phyloP scores from a whole-genome alignment of 176 grass and related monocot species.

The Triticum turgidum region DNA sequence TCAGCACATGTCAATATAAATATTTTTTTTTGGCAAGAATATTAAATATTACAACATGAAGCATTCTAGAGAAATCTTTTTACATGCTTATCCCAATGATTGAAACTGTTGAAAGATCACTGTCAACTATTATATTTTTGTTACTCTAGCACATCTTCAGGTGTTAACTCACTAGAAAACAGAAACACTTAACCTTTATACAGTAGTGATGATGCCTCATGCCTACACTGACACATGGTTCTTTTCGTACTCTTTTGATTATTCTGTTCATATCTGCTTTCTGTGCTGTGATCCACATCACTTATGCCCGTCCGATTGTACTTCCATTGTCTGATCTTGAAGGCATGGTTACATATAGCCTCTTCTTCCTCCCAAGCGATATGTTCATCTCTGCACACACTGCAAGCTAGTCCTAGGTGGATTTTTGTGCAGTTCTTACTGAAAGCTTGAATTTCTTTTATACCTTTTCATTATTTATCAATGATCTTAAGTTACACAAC shows the following conservation, averaged over 20 bases:
- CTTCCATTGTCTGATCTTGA: background rate
- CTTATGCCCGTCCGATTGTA: background rate
- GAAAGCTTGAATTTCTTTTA: background rate
- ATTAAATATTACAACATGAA: no score
- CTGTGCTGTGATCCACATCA: background rate
- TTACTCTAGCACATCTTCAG: background rate
- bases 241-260: background rate
- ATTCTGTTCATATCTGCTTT: background rate
- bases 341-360: background rate
- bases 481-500: background rate
- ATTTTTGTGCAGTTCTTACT: slow-evolving; percentile 6
- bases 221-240: background rate
- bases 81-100: background rate
- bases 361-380: background rate
- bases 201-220: background rate
- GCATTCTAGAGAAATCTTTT: background rate
- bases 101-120: background rate
- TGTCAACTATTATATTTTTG: slow-evolving; percentile 8
- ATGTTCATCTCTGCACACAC: background rate
- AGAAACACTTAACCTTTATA: background rate
- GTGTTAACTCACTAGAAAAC: slow-evolving; percentile 12
- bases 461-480: background rate
- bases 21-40: no score
- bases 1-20: background rate
- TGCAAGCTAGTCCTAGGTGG: background rate